A percentile compares a stretch with the other conserved stretches of the same genome.
phyloP scores from a whole-genome alignment of 2,329 filamentous ascomycete genomes.

The Claviceps purpurea region DNA sequence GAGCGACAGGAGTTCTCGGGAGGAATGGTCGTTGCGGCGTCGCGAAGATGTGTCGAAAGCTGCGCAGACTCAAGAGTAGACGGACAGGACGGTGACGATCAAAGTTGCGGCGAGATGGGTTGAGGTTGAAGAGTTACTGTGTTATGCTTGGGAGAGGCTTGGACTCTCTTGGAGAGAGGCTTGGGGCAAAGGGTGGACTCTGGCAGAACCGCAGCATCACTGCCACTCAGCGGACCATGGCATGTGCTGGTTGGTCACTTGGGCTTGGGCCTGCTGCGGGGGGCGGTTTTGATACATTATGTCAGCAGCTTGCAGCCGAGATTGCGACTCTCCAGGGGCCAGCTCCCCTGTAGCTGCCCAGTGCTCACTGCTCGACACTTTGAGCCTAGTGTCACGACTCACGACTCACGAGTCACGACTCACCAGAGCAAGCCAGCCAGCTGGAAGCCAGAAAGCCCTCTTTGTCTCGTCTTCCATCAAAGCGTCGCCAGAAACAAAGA shows the following conservation, averaged over 20 bases:
- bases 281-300: neutral
- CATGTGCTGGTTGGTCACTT: neutral
- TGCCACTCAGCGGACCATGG: neutral
- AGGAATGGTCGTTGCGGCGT: neutral
- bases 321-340: too few species aligned
- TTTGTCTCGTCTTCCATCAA: too few species aligned
- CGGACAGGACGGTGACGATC: neutral
- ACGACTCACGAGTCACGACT: too few species aligned
- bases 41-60: neutral
- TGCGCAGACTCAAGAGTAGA: neutral
- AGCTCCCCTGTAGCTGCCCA: too few species aligned
- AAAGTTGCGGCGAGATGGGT: constrained; percentile 1
- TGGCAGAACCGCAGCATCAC: neutral
- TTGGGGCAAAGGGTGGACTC: neutral
- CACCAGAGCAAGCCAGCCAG: too few species aligned
- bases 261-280: neutral
- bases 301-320: neutral
- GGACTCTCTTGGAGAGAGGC: neutral
- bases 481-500: too few species aligned
- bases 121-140: neutral
- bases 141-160: neutral
- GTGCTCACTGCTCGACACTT: too few species aligned
- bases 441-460: too few species aligned
- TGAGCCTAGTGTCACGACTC: too few species aligned
- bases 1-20: neutral